A percentile compares a stretch with the other conserved stretches of the same genome.
Evolutionary conservation across 2,329 filamentous ascomycete genomes (phyloP).

Genomic region (Atkinsonella texensis): DNA sequence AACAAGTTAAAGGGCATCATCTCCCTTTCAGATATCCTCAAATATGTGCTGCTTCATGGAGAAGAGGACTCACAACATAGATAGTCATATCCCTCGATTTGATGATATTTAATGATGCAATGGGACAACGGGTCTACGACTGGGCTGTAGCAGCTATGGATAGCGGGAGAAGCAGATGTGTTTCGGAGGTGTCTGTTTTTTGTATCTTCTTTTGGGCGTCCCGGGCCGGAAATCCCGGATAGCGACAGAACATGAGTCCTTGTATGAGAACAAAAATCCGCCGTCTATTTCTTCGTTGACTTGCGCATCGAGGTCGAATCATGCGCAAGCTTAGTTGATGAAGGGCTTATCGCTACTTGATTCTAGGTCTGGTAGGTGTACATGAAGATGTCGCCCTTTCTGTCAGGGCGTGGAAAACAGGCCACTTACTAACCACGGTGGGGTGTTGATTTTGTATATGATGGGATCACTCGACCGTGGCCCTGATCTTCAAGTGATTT

Average conservation of each 20-base stretch:
- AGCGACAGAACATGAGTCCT: not conserved
- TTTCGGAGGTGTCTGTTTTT: not conserved
- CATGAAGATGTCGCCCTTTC: not conserved
- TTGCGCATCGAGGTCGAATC: not conserved
- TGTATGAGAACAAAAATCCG: not conserved
- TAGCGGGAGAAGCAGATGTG: conserved; percentile 2
- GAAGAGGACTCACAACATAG: conserved; percentile 39
- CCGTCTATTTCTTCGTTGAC: not conserved
- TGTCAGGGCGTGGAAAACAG: not conserved
- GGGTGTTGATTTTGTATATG: too few species aligned
- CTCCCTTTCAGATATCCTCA: conserved; percentile 89
- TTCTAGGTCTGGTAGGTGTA: not conserved
- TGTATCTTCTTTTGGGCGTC: not conserved
- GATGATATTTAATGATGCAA: not conserved
- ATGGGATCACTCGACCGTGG: too few species aligned
- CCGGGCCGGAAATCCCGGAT: conserved; percentile 3
- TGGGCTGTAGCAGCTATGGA: not conserved
- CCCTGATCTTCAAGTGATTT: too few species aligned
- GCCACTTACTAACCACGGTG: too few species aligned
- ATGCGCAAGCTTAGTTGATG: not conserved
- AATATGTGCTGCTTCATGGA: conserved; percentile 79
- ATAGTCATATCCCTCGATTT: not conserved
- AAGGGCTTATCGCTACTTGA: too few species aligned
- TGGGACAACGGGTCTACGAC: not conserved
- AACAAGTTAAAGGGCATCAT: conserved; percentile 79